A percentile compares a stretch with the other conserved stretches of the same genome.
Conservation (phyloP, 768 basidiomycete genomes). For the Pisolithus tinctorius region DNA sequence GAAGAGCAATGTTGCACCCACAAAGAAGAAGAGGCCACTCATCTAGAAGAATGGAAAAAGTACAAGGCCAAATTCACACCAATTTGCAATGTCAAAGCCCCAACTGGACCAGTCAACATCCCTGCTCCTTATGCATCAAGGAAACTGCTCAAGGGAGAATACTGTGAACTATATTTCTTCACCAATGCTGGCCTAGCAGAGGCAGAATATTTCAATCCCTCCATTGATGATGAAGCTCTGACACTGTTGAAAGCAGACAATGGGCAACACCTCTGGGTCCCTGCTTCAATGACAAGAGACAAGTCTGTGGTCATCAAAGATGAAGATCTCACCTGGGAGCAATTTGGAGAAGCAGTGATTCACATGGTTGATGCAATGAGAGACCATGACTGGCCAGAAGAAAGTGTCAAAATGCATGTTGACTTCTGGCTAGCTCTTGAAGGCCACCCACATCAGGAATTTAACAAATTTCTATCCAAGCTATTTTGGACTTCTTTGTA, state of each 20-base stretch:
- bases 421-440: constrained; percentile 7
- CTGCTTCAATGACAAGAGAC: not conserved
- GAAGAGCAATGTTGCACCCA: too few species aligned
- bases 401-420: not conserved
- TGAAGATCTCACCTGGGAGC: constrained; percentile 7
- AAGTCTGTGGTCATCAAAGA: not conserved
- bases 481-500: not conserved
- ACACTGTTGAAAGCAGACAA: too few species aligned
- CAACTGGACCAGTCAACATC: not conserved
- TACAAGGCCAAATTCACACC: constrained; percentile 1
- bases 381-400: constrained; percentile 3
- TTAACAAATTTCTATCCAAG: not conserved
- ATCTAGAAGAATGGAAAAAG: constrained; percentile 2
- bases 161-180: too few species aligned
- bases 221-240: constrained; percentile 2
- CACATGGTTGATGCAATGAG: constrained; percentile 7
- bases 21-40: too few species aligned
- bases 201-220: not conserved
- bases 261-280: too few species aligned
- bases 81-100: not conserved
- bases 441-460: not conserved
- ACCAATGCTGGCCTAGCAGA: constrained; percentile 2
- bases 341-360: constrained; percentile 7
- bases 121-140: not conserved
- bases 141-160: too few species aligned